phyloP scores from a whole-genome alignment of 2,329 filamentous ascomycete species.

The Scortechinia acanthostroma region DNA sequence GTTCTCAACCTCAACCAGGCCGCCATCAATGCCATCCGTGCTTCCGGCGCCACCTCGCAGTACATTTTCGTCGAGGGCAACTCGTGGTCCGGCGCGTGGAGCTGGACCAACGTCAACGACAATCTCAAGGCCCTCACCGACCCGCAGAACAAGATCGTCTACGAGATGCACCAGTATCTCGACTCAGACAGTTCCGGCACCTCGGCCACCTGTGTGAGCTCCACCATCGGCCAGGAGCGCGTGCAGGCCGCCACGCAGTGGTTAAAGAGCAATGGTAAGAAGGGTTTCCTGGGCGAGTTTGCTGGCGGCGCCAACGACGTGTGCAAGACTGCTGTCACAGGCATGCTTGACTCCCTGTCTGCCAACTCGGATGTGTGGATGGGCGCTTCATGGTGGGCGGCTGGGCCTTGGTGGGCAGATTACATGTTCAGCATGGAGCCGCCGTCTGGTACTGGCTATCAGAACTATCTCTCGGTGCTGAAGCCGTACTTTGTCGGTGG shows the following conservation, averaged over 20 bases:
- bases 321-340: background rate
- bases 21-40: background rate
- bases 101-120: background rate
- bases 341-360: background rate
- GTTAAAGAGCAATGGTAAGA: background rate
- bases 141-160: background rate
- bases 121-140: background rate
- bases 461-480: no score
- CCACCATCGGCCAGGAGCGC: no score
- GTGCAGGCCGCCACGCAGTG: background rate
- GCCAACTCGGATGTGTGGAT: background rate
- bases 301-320: background rate
- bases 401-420: background rate
- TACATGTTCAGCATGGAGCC: background rate
- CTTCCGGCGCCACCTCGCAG: background rate
- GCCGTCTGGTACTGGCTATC: no score
- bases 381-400: background rate
- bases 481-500: background rate
- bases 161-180: background rate
- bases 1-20: slow-evolving; percentile 37
- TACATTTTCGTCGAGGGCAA: background rate
- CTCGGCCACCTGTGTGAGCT: background rate
- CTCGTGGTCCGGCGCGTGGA: background rate
- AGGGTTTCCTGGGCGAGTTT: background rate
- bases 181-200: background rate